Evolutionary conservation across 768 basidiomycete genomes (phyloP), one percentile per base, ranked within the genome.

Genomic region (Russula earlei): DNA sequence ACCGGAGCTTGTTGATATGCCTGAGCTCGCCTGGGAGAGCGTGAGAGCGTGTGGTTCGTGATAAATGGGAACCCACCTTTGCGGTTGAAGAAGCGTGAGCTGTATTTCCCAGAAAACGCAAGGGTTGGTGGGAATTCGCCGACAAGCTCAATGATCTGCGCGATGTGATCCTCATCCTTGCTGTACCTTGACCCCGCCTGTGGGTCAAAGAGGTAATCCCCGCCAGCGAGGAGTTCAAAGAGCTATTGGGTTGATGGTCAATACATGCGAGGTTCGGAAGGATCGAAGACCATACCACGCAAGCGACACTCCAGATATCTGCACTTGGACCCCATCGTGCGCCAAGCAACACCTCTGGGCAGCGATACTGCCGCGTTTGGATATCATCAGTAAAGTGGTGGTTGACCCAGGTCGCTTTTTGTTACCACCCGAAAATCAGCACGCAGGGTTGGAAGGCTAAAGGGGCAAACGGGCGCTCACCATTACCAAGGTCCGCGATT

Each of bases 341-440:
- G 42, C 95, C 95, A 1, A 98, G 76, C 45, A 99, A 94, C 56
- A 98, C 95, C 69, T 99, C 95, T 1, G 96, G 95, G 75, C 91
- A 92, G 25, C 96, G 83, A 69, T 98, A 98, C 66, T 98, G 96
- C 65, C 95, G 74, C 25, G 96, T 99, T 73, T 98, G 88, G 63
- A 97, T 98, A 65, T 97, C 96, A 70, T 99, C 95, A 41, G 96
- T 98, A 62, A 98, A 99, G 67, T 98, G 96, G 62, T 97, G 90
- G 65, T 95, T 89, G 29, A 81, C 81, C 88, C 88, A 90, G 1
- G 88, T 91, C 10, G 88, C 88, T 85, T 63, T n/a, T n/a, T n/a
- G n/a, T n/a, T n/a, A n/a, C n/a, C n/a, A 14, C 25, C n/a, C 44
- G 29, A 17, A 20, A n/a, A 15, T 6, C 49, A 46, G 38, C 44